Conservation (phyloP, 2,329 filamentous ascomycete species). For the Cercospora canescens region DNA sequence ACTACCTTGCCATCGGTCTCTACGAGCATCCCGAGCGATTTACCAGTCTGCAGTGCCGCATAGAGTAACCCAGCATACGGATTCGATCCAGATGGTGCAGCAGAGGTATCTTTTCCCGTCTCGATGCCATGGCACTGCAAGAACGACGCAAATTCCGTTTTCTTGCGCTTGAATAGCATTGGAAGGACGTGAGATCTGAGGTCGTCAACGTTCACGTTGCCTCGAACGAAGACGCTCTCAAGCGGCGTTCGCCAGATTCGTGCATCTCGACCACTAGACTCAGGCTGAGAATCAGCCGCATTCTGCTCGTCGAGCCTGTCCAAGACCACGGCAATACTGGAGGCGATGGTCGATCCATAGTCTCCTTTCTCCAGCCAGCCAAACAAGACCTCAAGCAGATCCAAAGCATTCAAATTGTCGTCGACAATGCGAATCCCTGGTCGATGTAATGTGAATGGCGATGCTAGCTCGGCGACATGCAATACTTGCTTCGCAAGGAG, state of each 20-base stretch:
- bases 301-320: conserved; percentile 32
- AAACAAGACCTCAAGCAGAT: conserved; percentile 24
- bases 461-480: conserved; percentile 10
- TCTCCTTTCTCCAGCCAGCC: conserved; percentile 38
- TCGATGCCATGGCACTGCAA: conserved; percentile 38
- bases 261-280: background rate
- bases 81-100: background rate
- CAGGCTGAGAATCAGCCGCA: background rate
- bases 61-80: conserved; percentile 30
- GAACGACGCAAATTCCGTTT: conserved; percentile 42
- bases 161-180: conserved; percentile 45
- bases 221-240: conserved; percentile 6
- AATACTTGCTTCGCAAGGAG: conserved; percentile 23
- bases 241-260: conserved; percentile 30
- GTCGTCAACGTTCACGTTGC: conserved; percentile 28
- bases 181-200: conserved; percentile 51
- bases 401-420: background rate
- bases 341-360: conserved; percentile 35
- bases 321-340: conserved; percentile 31
- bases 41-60: conserved; percentile 46
- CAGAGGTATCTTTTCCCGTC: background rate
- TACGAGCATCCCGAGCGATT: conserved; percentile 47
- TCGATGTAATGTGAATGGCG: background rate
- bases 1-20: conserved; percentile 33
- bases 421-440: background rate